Evolutionary conservation across 2,329 filamentous ascomycete genomes (phyloP).

Genomic region (Grosmannia penicillata): DNA sequence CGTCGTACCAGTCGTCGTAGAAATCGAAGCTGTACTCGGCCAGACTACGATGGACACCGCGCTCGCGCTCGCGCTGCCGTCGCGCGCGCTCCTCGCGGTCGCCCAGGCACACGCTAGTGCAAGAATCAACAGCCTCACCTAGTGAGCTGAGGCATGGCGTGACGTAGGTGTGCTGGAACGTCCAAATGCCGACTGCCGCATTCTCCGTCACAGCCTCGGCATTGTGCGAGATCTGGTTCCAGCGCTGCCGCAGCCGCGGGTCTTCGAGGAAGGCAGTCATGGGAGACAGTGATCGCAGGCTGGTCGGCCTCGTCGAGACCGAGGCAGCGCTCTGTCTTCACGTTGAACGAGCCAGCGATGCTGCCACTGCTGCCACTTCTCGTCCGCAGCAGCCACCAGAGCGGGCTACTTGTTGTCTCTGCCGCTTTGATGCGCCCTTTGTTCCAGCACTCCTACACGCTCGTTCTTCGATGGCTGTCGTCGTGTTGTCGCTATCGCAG

Average conservation of each 20-base stretch:
- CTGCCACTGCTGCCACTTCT: no score
- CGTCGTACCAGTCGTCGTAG: slow-evolving; percentile 88
- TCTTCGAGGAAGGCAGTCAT: slow-evolving; percentile 54
- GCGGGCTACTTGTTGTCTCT: no score
- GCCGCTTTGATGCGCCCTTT: no score
- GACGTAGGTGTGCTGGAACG: slow-evolving; percentile 75
- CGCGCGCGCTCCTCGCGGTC: slow-evolving; percentile 60
- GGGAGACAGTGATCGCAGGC: no score
- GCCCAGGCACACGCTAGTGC: slow-evolving; percentile 55
- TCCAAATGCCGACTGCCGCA: slow-evolving; percentile 82
- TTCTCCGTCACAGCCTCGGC: slow-evolving; percentile 80
- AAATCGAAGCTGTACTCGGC: slow-evolving; percentile 90
- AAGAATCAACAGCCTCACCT: slow-evolving; percentile 52
- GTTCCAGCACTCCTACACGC: no score
- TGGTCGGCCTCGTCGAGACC: no score
- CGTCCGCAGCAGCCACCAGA: no score
- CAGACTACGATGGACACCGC: slow-evolving; percentile 31
- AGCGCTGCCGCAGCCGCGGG: slow-evolving; percentile 79
- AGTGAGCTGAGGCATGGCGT: slow-evolving; percentile 63
- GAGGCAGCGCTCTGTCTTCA: no score
- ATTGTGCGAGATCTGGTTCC: slow-evolving; percentile 77
- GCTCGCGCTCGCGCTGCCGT: slow-evolving; percentile 48
- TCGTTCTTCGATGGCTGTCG: no score
- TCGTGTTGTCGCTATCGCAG: no score
- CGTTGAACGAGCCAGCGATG: no score